These are phyloP conservation scores for Leccinum ponderosum DNA, from an alignment of 1,284 basidiomycete genomes.

Conservation along the genomic window DNA sequence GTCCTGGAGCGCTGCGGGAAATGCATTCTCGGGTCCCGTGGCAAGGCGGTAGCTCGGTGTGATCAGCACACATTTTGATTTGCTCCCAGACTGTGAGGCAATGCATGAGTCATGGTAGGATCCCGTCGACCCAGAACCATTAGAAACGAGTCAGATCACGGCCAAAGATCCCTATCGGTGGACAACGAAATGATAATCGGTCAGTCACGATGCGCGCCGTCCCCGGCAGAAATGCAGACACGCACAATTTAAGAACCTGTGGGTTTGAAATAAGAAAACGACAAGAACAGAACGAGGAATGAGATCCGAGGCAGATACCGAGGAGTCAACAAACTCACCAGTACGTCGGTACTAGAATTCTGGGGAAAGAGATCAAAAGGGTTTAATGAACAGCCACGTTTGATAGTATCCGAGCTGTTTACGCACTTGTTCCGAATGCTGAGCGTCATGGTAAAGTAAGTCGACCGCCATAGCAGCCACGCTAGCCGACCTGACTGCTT, in stretches of 20 bases:
- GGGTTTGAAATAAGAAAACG: neutral
- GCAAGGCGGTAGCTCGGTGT: slow-evolving; percentile 28
- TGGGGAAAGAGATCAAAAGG: slow-evolving; percentile 25
- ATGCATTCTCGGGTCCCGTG: slow-evolving; percentile 22
- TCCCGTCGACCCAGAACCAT: slow-evolving; percentile 15
- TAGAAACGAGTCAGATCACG: slow-evolving; percentile 79
- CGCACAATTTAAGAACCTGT: slow-evolving; percentile 28
- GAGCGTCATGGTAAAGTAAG: slow-evolving; percentile 80
- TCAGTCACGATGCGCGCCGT: slow-evolving; percentile 12
- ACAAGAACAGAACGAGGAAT: neutral
- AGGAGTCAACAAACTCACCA: slow-evolving; percentile 48
- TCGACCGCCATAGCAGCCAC: slow-evolving; percentile 81
- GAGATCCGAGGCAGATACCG: slow-evolving; percentile 18
- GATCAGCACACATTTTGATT: slow-evolving; percentile 11
- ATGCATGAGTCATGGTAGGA: slow-evolving; percentile 1
- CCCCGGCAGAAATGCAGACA: slow-evolving; percentile 8
- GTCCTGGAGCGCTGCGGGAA: slow-evolving; percentile 28
- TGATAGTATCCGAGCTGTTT: neutral
- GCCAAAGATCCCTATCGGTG: slow-evolving; percentile 67
- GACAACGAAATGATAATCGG: slow-evolving; percentile 31
- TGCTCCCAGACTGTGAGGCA: slow-evolving; percentile 2
- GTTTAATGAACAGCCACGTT: slow-evolving; percentile 4
- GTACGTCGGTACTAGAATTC: slow-evolving; percentile 72
- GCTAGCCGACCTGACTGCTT: slow-evolving; percentile 71
- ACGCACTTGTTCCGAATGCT: slow-evolving; percentile 73